A percentile compares a stretch with the other conserved stretches of the same genome.
Conservation (phyloP, 176 grass and related monocot species). For the Rhynchospora tenuis region DNA sequence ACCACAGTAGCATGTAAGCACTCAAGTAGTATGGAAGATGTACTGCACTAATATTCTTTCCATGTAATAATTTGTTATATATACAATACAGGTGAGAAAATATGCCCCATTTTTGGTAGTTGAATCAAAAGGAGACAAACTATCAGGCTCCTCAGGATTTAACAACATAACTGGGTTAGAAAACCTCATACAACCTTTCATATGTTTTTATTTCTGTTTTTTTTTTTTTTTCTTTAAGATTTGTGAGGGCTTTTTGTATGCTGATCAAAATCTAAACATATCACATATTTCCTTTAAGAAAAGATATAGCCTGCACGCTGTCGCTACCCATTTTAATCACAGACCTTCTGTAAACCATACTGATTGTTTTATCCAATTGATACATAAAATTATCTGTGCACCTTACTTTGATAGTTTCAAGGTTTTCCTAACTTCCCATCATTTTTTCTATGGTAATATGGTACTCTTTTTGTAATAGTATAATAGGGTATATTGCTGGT, state of each 20-base stretch:
- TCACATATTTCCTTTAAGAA: neutral
- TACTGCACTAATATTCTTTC: neutral
- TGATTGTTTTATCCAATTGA: neutral
- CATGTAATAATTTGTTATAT: neutral
- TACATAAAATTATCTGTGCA: neutral
- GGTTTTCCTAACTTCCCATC: neutral
- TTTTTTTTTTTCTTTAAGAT: neutral
- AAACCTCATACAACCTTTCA: neutral
- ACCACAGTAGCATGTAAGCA: neutral
- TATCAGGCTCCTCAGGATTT: slow-evolving; percentile 89
- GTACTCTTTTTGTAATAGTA: neutral
- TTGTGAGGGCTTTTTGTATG: neutral
- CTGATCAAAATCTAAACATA: neutral
- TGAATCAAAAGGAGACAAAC: slow-evolving; percentile 86
- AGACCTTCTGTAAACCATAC: neutral
- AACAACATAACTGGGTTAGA: slow-evolving; percentile 82
- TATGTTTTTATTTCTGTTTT: neutral
- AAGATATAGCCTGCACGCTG: neutral
- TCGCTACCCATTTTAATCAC: neutral
- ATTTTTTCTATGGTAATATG: neutral
- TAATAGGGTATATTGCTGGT: neutral
- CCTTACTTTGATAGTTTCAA: neutral
- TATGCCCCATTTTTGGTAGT: slow-evolving; percentile 69
- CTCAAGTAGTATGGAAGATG: neutral
- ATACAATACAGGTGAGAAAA: slow-evolving; percentile 55